Percentiles rank a stretch among this genome's conserved stretches.
These are phyloP conservation scores for Fusarium tuaranense DNA, from an alignment of 2,329 filamentous ascomycete genomes.

Conservation along the genomic window DNA sequence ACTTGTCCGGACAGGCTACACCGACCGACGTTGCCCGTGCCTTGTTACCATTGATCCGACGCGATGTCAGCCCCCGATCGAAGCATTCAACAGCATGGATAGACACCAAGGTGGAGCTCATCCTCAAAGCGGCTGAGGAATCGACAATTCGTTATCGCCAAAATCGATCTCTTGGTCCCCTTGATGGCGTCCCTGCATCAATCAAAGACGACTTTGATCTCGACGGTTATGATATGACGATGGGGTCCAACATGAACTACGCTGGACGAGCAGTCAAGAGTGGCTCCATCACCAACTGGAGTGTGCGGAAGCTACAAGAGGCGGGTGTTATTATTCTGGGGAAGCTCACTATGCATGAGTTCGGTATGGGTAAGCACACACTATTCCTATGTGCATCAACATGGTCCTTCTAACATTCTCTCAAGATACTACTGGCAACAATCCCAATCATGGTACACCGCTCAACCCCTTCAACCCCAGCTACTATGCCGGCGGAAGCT, in stretches of 20 bases:
- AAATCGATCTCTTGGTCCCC: conserved; percentile 67
- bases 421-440: conserved; percentile 78
- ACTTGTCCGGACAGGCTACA: conserved; percentile 56
- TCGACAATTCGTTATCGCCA: conserved; percentile 61
- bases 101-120: conserved; percentile 54
- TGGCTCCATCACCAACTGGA: conserved; percentile 70
- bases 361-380: conserved; percentile 70
- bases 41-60: conserved; percentile 58
- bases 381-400: too few species aligned
- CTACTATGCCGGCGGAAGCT: conserved; percentile 83
- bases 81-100: conserved; percentile 58
- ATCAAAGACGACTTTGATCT: conserved; percentile 83
- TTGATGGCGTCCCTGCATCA: conserved; percentile 79
- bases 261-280: conserved; percentile 57
- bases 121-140: conserved; percentile 55
- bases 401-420: not conserved
- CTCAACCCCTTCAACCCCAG: conserved; percentile 76
- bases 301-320: conserved; percentile 75
- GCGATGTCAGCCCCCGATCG: conserved; percentile 51
- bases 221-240: conserved; percentile 74
- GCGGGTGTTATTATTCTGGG: conserved; percentile 78
- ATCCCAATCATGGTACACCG: conserved; percentile 77
- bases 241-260: conserved; percentile 72
- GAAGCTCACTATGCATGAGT: conserved; percentile 81
- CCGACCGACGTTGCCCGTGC: conserved; percentile 57